Percentiles rank a stretch among this genome's conserved stretches.
These are phyloP conservation scores for Dicorynia guianensis DNA, from an alignment of 306 rosid genomes.

Conservation along the genomic window DNA sequence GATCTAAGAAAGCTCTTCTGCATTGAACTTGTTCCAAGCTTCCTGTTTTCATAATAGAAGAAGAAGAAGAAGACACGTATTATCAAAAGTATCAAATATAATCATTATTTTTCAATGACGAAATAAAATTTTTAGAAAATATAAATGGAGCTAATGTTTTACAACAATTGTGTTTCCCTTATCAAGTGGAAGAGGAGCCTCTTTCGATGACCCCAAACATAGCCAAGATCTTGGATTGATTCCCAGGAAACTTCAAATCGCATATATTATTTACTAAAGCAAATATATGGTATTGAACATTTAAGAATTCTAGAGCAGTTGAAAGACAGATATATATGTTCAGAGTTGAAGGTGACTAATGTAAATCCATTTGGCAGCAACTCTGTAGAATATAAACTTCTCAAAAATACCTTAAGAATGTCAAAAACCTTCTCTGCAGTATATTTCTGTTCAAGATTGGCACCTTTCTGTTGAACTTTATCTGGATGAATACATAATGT, in stretches of 20 bases:
- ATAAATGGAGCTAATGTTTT: no score
- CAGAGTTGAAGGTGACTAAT: slow-evolving; percentile 14
- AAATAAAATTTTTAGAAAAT: background rate
- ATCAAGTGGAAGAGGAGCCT: background rate
- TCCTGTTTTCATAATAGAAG: slow-evolving; percentile 63
- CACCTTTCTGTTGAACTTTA: slow-evolving; percentile 94
- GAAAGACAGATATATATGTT: slow-evolving; percentile 22
- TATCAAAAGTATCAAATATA: background rate
- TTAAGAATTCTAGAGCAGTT: slow-evolving; percentile 5
- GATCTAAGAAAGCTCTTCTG: slow-evolving; percentile 76
- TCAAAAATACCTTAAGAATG: slow-evolving; percentile 76
- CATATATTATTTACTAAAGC: background rate
- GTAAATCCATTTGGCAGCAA: slow-evolving; percentile 34
- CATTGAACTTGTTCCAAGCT: slow-evolving; percentile 82
- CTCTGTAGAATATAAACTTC: background rate
- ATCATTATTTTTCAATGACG: background rate
- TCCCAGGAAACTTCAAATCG: background rate
- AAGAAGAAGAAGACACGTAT: background rate
- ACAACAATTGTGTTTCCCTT: no score
- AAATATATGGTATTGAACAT: slow-evolving; percentile 19
- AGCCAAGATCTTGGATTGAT: slow-evolving; percentile 1
- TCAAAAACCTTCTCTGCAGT: slow-evolving; percentile 96
- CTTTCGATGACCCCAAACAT: background rate
- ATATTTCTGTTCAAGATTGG: slow-evolving; percentile 75
- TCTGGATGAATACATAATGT: slow-evolving; percentile 84